Conservation (phyloP, 805 yeast genomes). For the Candida sithepensis region DNA sequence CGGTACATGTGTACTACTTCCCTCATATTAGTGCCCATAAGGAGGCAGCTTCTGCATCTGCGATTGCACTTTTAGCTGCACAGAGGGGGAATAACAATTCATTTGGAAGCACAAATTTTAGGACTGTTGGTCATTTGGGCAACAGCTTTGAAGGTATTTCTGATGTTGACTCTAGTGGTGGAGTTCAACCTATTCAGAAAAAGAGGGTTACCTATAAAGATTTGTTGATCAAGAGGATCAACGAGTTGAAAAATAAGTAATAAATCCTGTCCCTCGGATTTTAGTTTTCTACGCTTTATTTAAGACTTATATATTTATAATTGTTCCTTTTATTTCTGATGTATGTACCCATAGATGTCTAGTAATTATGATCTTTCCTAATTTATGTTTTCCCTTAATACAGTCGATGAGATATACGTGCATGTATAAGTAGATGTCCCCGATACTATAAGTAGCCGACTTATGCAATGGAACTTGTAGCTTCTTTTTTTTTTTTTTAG, state of each 20-base stretch:
- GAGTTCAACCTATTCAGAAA: neutral
- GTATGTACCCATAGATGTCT: neutral
- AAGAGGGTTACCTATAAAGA: neutral
- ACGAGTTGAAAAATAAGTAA: neutral
- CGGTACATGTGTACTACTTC: slow-evolving; percentile 45
- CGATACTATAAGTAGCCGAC: too few relatives aligned
- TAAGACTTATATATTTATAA: neutral
- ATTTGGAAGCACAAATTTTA: neutral
- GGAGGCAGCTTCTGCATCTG: slow-evolving; percentile 4
- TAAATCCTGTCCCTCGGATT: neutral
- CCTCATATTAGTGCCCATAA: slow-evolving; percentile 45
- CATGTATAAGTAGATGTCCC: too few relatives aligned
- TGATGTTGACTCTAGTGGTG: neutral
- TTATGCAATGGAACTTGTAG: too few relatives aligned
- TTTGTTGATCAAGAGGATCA: neutral
- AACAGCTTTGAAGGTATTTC: neutral
- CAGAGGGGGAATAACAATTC: neutral
- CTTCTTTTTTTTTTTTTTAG: too few relatives aligned
- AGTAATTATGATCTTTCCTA: neutral
- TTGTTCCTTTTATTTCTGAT: too few relatives aligned
- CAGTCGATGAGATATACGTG: too few relatives aligned
- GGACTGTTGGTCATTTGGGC: neutral
- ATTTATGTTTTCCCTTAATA: too few relatives aligned
- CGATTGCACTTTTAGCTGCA: neutral
- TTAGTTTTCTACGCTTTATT: neutral